phyloP scores from a whole-genome alignment of 768 basidiomycete species.

The Russula virescens region DNA sequence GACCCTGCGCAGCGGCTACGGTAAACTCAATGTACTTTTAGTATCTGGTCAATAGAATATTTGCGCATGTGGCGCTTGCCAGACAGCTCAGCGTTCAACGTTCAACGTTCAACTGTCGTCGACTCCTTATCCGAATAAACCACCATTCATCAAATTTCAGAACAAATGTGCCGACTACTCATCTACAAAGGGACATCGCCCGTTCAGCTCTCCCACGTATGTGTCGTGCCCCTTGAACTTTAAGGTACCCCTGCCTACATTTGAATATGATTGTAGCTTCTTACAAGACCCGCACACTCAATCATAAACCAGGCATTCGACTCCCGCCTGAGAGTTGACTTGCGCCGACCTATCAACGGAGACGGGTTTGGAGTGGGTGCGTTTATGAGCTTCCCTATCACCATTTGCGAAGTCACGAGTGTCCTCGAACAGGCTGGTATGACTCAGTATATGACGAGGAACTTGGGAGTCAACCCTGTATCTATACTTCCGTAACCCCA shows the following conservation, averaged over 20 bases:
- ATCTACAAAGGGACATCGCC: conserved; percentile 95
- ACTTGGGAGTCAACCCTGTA: conserved; percentile 82
- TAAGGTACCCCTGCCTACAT: not conserved
- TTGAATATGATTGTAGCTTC: conserved; percentile 44
- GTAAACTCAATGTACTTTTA: not conserved
- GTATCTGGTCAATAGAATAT: no score
- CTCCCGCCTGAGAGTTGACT: conserved; percentile 79
- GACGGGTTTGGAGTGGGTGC: conserved; percentile 94
- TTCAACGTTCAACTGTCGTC: not conserved
- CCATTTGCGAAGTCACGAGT: not conserved
- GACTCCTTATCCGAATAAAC: not conserved
- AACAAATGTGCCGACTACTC: conserved; percentile 77
- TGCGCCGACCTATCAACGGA: conserved; percentile 81
- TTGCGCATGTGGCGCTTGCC: not conserved
- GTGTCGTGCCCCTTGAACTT: not conserved
- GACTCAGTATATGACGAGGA: conserved; percentile 81
- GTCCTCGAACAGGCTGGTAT: conserved; percentile 70
- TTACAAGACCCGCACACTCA: conserved; percentile 90
- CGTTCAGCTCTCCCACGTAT: conserved; percentile 82
- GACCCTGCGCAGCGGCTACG: no score
- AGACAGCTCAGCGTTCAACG: not conserved
- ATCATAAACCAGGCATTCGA: conserved; percentile 98
- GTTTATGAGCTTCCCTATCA: conserved; percentile 26
- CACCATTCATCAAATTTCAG: not conserved
- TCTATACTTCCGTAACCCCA: conserved; percentile 93